phyloP scores from a whole-genome alignment of 208 protist species.

The Vickermania ingenoplastis region DNA sequence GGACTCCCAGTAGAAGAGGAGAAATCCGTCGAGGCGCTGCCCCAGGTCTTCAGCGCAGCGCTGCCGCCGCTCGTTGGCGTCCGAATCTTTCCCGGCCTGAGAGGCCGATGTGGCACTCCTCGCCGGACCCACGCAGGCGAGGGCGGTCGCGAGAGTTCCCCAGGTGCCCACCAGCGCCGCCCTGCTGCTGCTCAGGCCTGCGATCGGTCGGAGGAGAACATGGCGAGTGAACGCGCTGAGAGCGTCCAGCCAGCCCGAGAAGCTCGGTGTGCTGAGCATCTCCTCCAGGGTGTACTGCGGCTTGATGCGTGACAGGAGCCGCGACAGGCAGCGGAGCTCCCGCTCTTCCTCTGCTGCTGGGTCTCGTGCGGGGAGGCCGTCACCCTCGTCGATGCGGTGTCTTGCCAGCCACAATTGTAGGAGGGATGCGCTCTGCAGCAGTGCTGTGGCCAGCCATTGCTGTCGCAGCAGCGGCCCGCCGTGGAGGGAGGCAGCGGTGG shows the following conservation, averaged over 20 bases:
- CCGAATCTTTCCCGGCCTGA: background rate
- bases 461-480: constrained; percentile 5
- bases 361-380: too few relatives aligned
- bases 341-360: background rate
- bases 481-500: background rate
- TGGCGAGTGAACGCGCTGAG: background rate
- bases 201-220: background rate
- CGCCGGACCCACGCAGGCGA: background rate
- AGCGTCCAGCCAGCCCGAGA: background rate
- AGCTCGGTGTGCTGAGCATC: background rate
- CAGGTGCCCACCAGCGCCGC: background rate
- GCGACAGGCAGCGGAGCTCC: background rate
- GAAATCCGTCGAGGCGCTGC: background rate
- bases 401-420: too few relatives aligned
- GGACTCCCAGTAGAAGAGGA: background rate
- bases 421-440: constrained; percentile 37
- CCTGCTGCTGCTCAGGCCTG: background rate
- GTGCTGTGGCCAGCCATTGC: constrained; percentile 26
- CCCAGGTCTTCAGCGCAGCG: background rate
- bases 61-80: too few relatives aligned
- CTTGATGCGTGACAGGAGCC: constrained; percentile 1
- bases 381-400: constrained; percentile 5
- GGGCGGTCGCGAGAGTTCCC: background rate
- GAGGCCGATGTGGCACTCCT: background rate
- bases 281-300: background rate